phyloP scores from a whole-genome alignment of 495 filamentous ascomycete species.

The Filosporella fistucella region DNA sequence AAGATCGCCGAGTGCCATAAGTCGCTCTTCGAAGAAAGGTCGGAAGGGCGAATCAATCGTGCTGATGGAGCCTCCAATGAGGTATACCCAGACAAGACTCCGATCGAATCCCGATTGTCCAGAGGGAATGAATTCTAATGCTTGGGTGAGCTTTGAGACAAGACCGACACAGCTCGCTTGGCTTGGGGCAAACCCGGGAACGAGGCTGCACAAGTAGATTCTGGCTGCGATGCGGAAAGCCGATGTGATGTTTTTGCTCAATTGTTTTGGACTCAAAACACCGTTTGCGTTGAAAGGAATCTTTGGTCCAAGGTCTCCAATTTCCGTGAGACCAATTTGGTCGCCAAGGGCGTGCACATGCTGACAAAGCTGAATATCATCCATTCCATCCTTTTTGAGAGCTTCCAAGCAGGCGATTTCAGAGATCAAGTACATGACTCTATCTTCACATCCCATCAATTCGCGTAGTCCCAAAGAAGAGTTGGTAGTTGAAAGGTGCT shows the following conservation, averaged over 20 bases:
- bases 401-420: conserved; percentile 95
- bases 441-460: conserved; percentile 97
- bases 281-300: conserved; percentile 60
- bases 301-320: conserved; percentile 34
- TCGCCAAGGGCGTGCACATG: conserved; percentile 78
- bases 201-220: conserved; percentile 91
- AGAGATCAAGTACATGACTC: conserved; percentile 96
- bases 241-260: conserved; percentile 80
- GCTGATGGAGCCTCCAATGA: conserved; percentile 77
- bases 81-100: conserved; percentile 86
- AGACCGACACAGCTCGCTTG: conserved; percentile 68
- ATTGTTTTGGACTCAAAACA: conserved; percentile 71
- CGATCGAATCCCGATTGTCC: conserved; percentile 83
- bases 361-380: conserved; percentile 75
- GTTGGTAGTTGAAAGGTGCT: conserved; percentile 69
- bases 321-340: conserved; percentile 79
- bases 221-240: conserved; percentile 90
- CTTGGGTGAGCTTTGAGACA: conserved; percentile 64
- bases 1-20: conserved; percentile 64
- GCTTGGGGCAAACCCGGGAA: conserved; percentile 76
- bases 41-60: conserved; percentile 68
- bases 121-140: conserved; percentile 73
- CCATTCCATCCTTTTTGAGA: conserved; percentile 75
- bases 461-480: conserved; percentile 73
- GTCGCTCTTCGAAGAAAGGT: conserved; percentile 65